phyloP scores from a whole-genome alignment of 1,284 basidiomycete genomes.

The Sporisorium iseilematis-ciliati region DNA sequence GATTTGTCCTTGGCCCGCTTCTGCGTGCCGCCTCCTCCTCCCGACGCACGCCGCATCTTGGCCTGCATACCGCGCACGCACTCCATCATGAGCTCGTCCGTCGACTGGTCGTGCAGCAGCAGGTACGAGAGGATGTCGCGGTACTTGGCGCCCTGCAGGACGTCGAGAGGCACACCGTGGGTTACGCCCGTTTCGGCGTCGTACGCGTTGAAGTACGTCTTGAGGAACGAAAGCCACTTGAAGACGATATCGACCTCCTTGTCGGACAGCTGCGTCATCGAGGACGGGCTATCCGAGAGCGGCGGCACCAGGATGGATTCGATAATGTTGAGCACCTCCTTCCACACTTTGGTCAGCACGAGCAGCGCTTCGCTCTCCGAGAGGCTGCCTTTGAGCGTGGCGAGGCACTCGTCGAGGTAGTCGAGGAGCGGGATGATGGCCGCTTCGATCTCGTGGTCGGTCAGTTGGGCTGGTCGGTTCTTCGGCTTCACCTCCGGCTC shows the following conservation, averaged over 20 bases:
- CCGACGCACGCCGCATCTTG: slow-evolving; percentile 41
- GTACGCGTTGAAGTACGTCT: slow-evolving; percentile 93
- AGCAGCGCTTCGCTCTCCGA: slow-evolving; percentile 79
- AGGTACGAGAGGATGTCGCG: slow-evolving; percentile 73
- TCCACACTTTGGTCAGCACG: slow-evolving; percentile 95
- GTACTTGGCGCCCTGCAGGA: slow-evolving; percentile 95
- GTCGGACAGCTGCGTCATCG: slow-evolving; percentile 89
- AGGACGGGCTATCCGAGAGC: slow-evolving; percentile 86
- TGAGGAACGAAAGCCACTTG: slow-evolving; percentile 88
- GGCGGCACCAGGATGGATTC: slow-evolving; percentile 92
- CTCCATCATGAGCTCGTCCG: slow-evolving; percentile 75
- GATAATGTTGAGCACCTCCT: slow-evolving; percentile 89
- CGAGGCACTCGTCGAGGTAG: slow-evolving; percentile 94
- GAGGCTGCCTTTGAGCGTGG: slow-evolving; percentile 89
- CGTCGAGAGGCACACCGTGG: slow-evolving; percentile 78
- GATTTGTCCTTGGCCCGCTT: slow-evolving; percentile 77
- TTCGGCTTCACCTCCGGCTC: slow-evolving; percentile 53
- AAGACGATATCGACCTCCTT: slow-evolving; percentile 98
- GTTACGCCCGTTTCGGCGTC: slow-evolving; percentile 82
- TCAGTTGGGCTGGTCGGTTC: slow-evolving; percentile 77
- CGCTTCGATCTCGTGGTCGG: slow-evolving; percentile 93
- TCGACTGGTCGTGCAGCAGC: slow-evolving; percentile 64
- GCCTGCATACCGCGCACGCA: slow-evolving; percentile 90
- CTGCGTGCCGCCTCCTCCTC: slow-evolving; percentile 14
- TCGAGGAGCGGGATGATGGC: slow-evolving; percentile 93